phyloP scores from a whole-genome alignment of 768 basidiomycete species.

The Mycena rebaudengoi region DNA sequence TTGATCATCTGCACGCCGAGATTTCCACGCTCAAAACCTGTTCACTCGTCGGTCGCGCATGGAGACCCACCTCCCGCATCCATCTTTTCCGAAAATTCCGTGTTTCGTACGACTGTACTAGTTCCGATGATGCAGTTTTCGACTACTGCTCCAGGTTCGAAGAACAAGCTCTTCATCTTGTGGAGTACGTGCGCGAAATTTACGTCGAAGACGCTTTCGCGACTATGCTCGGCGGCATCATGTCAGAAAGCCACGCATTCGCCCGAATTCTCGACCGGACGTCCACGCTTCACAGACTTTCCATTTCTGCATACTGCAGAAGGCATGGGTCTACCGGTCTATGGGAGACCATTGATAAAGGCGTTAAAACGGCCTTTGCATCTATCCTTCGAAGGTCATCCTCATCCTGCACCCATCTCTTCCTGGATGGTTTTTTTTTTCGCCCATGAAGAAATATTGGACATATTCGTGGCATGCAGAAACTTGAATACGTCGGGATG shows the following conservation, averaged over 20 bases:
- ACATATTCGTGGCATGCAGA: not conserved
- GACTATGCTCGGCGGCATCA: not conserved
- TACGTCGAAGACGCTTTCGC: not conserved
- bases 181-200: conserved; percentile 10
- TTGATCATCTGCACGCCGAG: conserved; percentile 1
- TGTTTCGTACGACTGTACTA: not conserved
- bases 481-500: conserved; percentile 12
- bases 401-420: conserved; percentile 6
- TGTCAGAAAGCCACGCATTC: not conserved
- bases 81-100: conserved; percentile 8
- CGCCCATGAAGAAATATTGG: not conserved
- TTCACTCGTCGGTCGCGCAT: conserved; percentile 12
- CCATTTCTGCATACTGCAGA: conserved; percentile 1
- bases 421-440: conserved; percentile 9
- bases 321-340: not conserved
- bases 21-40: conserved; percentile 1
- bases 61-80: conserved; percentile 1
- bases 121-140: not conserved
- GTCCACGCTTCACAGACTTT: not conserved
- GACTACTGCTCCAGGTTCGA: not conserved
- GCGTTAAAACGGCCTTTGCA: not conserved
- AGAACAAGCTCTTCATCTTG: not conserved
- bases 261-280: conserved; percentile 5
- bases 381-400: not conserved
- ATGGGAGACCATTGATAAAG: not conserved